Percentiles rank a stretch among this genome's conserved stretches.
Conservation (phyloP, 1,284 basidiomycete genomes). For the Ceratobasidium sp. region DNA sequence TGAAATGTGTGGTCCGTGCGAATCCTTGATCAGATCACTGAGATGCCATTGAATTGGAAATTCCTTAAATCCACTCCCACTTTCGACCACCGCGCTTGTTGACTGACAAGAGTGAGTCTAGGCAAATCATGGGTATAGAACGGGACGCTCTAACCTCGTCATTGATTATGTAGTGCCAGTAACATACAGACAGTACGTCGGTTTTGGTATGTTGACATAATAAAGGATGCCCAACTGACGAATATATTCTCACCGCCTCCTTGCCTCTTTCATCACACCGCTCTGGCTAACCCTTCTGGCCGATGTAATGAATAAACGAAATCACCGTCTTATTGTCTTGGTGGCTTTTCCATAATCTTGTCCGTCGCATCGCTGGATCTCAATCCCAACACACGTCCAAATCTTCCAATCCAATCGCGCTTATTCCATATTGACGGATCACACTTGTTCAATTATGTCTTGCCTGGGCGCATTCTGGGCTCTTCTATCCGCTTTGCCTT, state of each 20-base stretch:
- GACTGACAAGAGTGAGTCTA: constrained; percentile 28
- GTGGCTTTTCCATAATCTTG: constrained; percentile 7
- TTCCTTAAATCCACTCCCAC: not conserved
- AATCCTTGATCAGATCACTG: not conserved
- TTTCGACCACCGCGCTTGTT: constrained; percentile 35
- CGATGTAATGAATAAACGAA: not conserved
- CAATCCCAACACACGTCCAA: not conserved
- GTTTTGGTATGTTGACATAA: not conserved
- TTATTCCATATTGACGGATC: constrained; percentile 32
- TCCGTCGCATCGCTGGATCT: constrained; percentile 21
- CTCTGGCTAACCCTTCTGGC: not conserved
- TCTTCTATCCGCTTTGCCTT: not conserved
- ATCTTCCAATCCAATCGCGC: constrained; percentile 3
- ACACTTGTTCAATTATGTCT: constrained; percentile 22
- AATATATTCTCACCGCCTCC: not conserved
- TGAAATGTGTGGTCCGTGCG: not conserved
- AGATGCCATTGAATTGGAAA: constrained; percentile 11
- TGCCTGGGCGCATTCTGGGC: not conserved
- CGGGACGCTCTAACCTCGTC: not conserved
- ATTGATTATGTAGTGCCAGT: constrained; percentile 44
- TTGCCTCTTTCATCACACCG: constrained; percentile 1
- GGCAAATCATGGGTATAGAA: not conserved
- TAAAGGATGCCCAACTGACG: constrained; percentile 14
- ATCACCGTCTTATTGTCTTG: not conserved
- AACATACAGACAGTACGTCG: constrained; percentile 48